Evolutionary conservation across 352 stramenopile genomes (phyloP), one percentile per base, ranked within the genome.

Genomic region (Phytopythium ostracodes): DNA sequence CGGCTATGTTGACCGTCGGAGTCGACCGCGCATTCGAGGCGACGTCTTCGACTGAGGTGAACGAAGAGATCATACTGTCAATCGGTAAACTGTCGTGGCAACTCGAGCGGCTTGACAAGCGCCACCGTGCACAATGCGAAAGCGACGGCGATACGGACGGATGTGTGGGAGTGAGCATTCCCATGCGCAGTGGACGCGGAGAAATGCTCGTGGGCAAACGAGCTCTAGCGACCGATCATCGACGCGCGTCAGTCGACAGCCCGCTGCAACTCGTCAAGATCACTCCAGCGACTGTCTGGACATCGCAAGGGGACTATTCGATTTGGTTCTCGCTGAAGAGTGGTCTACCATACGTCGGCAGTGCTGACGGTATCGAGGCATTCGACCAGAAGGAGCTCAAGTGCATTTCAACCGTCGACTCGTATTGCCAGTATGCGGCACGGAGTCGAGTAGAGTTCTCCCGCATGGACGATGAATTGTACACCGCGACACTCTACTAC

Each of bases 21-120:
- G 35, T 59, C 14, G 53, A 59, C 38, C 33, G 38, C n/a, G 35
- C 29, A 7, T 50, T 59, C 36, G 35, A 59, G 50, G 33, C 24
- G n/a, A 27, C 22, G 6, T 36, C 38, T 17, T 24, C 36, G 10
- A 18, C 17, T 50, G 22, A 50, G 14, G 53, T 50, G 22, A 36
- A 15, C 20, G 68, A 79, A 49, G 51, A 69, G 22, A 18, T 87
- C 46, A 66, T 66, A 14, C 53, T 81, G 56, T 79, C 77, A 12
- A 63, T 83, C 42, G 73, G 66, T n/a, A 82, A 84, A 38, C 24
- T 87, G 5, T 62, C 65, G 29, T 87, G 75, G 75, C 24, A 63
- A 10, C 38, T 70, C 12, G 71, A 51, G 52, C 58, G 60, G 12
- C 47, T 87, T n/a, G 50, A 76, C 47, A 17, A 68, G 36, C 54